Evolutionary conservation across 306 rosid genomes (phyloP), one percentile per base, ranked within the genome.

Genomic region (Dalbergia cochinchinensis): DNA sequence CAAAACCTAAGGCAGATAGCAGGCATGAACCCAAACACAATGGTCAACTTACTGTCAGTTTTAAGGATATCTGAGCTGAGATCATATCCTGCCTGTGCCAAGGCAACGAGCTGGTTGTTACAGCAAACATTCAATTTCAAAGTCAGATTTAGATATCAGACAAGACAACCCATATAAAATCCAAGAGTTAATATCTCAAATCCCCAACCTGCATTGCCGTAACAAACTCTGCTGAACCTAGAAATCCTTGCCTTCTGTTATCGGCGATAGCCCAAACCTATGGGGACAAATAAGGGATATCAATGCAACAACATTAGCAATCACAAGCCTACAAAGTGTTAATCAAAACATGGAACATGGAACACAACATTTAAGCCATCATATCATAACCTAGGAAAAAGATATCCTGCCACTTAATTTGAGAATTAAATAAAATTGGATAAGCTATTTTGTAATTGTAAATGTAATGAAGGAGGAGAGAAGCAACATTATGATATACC

Each of bases 201-300:
- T 62, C 9, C 16, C 44, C 7, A 85, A 93, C 97, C 97, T 90
- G 97, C 99, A 95, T 89, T 33, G 98, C 98, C 2, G 91, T 84
- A n/a, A 91, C 79, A 82, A 95, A 95, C 86, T 95, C 94, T 1
- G 78, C 53, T 12, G 93, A 76, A 14, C 96, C 94, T 53, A 95
- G 54, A 83, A 83, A 95, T 7, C 98, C 99, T 66, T 88, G 95
- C 47, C 94, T 82, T 47, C 84, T 95, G 4, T 83, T 77, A 85
- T 93, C 98, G 0, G 98, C 93, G 31, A 88, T 73, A 13, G 97
- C 99, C 99, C 99, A 95, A 65, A 95, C 88, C 86, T 83, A 50
- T 0, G 12, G 62, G 18, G 2, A 55, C 11, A 65, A 77, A 42
- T 15, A 44, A 6, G 11, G 6, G 26, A 70, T 11, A 61, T 13